These are phyloP conservation scores for Adenanthera pavonina DNA, from an alignment of 306 rosid genomes.

Conservation along the genomic window DNA sequence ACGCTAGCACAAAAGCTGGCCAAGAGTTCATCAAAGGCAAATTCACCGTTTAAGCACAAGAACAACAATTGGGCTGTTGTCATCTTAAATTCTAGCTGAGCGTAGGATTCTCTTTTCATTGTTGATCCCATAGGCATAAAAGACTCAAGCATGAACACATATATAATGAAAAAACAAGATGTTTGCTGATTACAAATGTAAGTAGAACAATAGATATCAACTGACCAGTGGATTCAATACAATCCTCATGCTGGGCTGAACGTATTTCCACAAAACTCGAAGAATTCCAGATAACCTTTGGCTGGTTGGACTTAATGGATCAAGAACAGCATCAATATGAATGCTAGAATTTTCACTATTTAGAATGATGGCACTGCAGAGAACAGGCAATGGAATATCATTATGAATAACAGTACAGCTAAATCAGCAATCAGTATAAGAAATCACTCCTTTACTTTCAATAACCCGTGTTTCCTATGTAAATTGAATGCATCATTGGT, in stretches of 20 bases:
- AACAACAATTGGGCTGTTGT: slow-evolving; percentile 6
- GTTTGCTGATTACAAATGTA: slow-evolving; percentile 12
- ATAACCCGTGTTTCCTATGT: slow-evolving; percentile 11
- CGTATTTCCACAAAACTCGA: slow-evolving; percentile 72
- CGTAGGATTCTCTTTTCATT: slow-evolving; percentile 18
- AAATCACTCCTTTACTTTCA: slow-evolving; percentile 11
- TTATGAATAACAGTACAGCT: slow-evolving; percentile 31
- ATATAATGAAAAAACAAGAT: slow-evolving; percentile 2
- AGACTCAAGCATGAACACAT: slow-evolving; percentile 1
- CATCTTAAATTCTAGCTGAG: slow-evolving; percentile 23
- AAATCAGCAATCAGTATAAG: slow-evolving; percentile 13
- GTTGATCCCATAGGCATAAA: slow-evolving; percentile 20
- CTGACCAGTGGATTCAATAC: slow-evolving; percentile 94
- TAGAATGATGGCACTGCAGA: slow-evolving; percentile 84
- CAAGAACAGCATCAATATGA: slow-evolving; percentile 92
- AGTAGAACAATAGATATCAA: slow-evolving; percentile 35
- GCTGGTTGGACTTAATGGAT: slow-evolving; percentile 91
- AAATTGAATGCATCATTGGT: slow-evolving; percentile 22
- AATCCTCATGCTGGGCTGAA: slow-evolving; percentile 97
- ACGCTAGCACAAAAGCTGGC: neutral
- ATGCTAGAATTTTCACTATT: slow-evolving; percentile 71
- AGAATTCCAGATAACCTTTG: slow-evolving; percentile 94
- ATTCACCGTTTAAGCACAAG: slow-evolving; percentile 17
- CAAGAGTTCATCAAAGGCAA: slow-evolving; percentile 14
- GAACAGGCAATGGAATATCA: slow-evolving; percentile 37